Base-by-base conservation (phyloP, 2,329 filamentous ascomycete species). In the Fusarium pseudoanthophilum region DNA sequence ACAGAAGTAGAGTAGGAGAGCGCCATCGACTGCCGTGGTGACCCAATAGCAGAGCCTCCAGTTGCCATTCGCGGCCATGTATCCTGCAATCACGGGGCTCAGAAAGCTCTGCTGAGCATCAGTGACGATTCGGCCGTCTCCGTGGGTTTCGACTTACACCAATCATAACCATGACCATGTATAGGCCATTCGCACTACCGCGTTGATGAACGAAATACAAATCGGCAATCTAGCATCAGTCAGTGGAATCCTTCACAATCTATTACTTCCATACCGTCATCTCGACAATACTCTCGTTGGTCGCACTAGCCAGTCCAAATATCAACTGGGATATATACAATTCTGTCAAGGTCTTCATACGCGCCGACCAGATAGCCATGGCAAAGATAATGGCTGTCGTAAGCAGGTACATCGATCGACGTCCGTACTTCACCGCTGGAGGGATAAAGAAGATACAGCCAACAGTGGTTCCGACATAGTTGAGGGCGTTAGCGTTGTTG, bases 251-350 rank as follows among this genome's bases (percentile, higher is more conserved):
- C 21, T 20, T 16, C 9, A 4, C 14, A 20, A 26, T 24, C 13
- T 20, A 2, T 4, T 43, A 56, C 40, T 11, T 13, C 16, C 56
- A 16, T 55, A 79, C 79, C 2, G 80, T 84, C 61, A 84, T 82
- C 62, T 83, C 79, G 5, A 78, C 77, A 43, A 82, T 80, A 7
- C 79, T 77, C 60, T 83, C 81, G 42, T 82, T 82, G 4, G 78
- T 79, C 3, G 82, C 78, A 37, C 80, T 81, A 3, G 80, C 80
- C 11, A 83, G 57, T 0, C 82, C 82, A 56, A 78, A 77, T 0
- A 79, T 69, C 1, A 78, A 40, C 20, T 76, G 72, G 1, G 57
- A 51, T 11, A 36, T 5, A 7, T 60, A 52, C 32, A 60, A 16
- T 10, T 60, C 57, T n/a, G 49, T 11, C 34, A 60, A 3, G 3